Evolutionary conservation across 768 basidiomycete species (phyloP).

Genomic region (Pleurotus tuoliensis): DNA sequence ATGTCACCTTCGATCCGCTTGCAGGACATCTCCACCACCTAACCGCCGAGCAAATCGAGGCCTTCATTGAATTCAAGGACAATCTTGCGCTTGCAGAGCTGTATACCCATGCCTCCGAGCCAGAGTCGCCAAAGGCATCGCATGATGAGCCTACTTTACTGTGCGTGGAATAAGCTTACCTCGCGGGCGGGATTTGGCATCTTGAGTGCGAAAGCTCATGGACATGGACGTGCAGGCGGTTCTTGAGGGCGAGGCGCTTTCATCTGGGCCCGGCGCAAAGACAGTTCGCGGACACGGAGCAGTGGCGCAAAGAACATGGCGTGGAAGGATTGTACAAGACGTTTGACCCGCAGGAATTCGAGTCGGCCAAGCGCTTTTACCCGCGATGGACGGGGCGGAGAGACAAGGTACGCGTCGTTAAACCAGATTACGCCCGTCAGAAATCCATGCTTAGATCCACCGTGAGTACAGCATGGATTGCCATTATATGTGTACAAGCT

Average conservation of each 20-base stretch:
- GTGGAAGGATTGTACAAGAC: slow-evolving; percentile 61
- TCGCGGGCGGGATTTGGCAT: background rate
- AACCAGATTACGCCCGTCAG: background rate
- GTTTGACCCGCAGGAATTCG: slow-evolving; percentile 58
- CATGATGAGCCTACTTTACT: slow-evolving; percentile 67
- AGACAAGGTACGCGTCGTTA: slow-evolving; percentile 51
- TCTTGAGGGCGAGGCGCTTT: slow-evolving; percentile 76
- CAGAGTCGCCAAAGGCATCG: slow-evolving; percentile 29
- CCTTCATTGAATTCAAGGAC: slow-evolving; percentile 51
- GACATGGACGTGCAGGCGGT: slow-evolving; percentile 53
- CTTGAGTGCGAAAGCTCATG: background rate
- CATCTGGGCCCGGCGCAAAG: slow-evolving; percentile 58
- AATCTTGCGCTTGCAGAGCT: slow-evolving; percentile 46
- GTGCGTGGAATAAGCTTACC: slow-evolving; percentile 31
- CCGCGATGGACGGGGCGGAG: slow-evolving; percentile 79
- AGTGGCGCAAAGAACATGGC: slow-evolving; percentile 62
- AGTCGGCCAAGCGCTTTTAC: slow-evolving; percentile 59
- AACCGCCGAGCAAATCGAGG: slow-evolving; percentile 40
- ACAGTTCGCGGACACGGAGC: slow-evolving; percentile 65
- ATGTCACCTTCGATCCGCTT: slow-evolving; percentile 16
- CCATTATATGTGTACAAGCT: slow-evolving; percentile 78
- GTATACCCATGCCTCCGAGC: slow-evolving; percentile 37
- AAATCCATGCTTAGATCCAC: background rate
- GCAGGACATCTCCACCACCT: slow-evolving; percentile 55
- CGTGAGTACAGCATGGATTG: slow-evolving; percentile 47